Evolutionary conservation across 2,329 filamentous ascomycete species (phyloP).

Genomic region (Xylaria multiplex): DNA sequence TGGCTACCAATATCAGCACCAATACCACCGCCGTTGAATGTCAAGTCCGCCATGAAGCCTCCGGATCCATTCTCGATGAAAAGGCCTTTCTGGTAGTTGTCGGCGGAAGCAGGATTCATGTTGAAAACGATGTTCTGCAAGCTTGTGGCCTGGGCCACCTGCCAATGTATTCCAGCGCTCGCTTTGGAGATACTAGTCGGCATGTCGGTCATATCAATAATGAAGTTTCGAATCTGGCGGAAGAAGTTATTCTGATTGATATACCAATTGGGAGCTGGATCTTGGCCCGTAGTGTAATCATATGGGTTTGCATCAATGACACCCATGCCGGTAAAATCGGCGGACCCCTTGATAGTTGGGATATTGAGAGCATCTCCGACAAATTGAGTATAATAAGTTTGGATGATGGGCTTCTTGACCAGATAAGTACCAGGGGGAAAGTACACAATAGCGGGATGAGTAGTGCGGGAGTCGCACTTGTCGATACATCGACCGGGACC

Average conservation of each 20-base stretch:
- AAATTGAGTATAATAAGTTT: slow-evolving; percentile 94
- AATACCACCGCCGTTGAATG: slow-evolving; percentile 82
- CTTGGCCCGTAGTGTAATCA: slow-evolving; percentile 50
- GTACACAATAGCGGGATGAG: slow-evolving; percentile 87
- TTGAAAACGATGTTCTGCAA: slow-evolving; percentile 85
- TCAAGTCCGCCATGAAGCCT: slow-evolving; percentile 83
- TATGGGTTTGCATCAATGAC: slow-evolving; percentile 93
- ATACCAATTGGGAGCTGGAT: slow-evolving; percentile 76
- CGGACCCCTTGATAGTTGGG: slow-evolving; percentile 78
- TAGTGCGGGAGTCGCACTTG: slow-evolving; percentile 84
- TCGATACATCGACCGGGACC: slow-evolving; percentile 78
- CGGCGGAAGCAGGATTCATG: slow-evolving; percentile 71
- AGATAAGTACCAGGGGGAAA: slow-evolving; percentile 90
- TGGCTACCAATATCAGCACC: slow-evolving; percentile 86
- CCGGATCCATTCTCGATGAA: slow-evolving; percentile 89
- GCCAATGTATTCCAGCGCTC: slow-evolving; percentile 83
- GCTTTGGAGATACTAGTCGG: slow-evolving; percentile 56
- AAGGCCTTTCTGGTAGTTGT: slow-evolving; percentile 78
- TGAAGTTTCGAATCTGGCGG: slow-evolving; percentile 83
- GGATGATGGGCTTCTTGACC: slow-evolving; percentile 80
- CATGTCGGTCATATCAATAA: slow-evolving; percentile 77
- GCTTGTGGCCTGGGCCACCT: slow-evolving; percentile 84
- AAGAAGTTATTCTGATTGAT: slow-evolving; percentile 88
- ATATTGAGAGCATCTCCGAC: slow-evolving; percentile 79
- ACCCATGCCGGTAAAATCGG: slow-evolving; percentile 83